Evolutionary conservation across 164 flowering plant species (phyloP), one percentile per base, ranked within the genome.

Genomic region (Chimonanthus salicifolius): DNA sequence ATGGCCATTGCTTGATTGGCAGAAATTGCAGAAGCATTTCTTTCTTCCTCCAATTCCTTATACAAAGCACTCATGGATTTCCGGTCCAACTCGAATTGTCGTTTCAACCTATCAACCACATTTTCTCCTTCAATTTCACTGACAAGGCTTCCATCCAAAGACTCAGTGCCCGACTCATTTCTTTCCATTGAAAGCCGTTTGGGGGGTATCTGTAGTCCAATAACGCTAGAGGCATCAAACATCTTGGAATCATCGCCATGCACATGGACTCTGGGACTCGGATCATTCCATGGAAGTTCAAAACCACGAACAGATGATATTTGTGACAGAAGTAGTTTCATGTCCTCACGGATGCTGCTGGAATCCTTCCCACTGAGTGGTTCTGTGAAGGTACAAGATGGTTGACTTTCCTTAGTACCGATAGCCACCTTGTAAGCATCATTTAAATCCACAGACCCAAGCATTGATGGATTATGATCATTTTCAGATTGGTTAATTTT

Each of bases 1-100:
- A 93, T 95, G 71, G 99, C 96, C 94, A 95, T 86, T 47, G 99
- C 94, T 72, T 95, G 90, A 77, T 88, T 91, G 49, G 90, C 88
- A 72, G 99, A 91, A 80, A 90, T 71, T 13, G 98, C 84, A 49
- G 99, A 87, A 63, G 99, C 99, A 81, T 78, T 95, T 82, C 99
- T 88, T 83, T 95, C 99, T 83, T 92, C 98, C 58, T 91, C 94
- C 68, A 93, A 76, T 76, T 93, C 98, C 76, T 82, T 87, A 66
- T 89, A 88, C 49, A 93, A 71, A 73, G 86, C 81, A 76, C 49
- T 74, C 86, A 91, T 67, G 20, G 78, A 77, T 77, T 82, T 88
- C 54, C 81, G 82, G 74, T 91, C 92, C 78, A 85, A 80, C 78
- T 90, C 90, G 74, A 88, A 68, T 80, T 92, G 98, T 18, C 91